A percentile compares a stretch with the other conserved stretches of the same genome.
phyloP scores from a whole-genome alignment of 2,329 filamentous ascomycete species.

The Passalora sequoiae region DNA sequence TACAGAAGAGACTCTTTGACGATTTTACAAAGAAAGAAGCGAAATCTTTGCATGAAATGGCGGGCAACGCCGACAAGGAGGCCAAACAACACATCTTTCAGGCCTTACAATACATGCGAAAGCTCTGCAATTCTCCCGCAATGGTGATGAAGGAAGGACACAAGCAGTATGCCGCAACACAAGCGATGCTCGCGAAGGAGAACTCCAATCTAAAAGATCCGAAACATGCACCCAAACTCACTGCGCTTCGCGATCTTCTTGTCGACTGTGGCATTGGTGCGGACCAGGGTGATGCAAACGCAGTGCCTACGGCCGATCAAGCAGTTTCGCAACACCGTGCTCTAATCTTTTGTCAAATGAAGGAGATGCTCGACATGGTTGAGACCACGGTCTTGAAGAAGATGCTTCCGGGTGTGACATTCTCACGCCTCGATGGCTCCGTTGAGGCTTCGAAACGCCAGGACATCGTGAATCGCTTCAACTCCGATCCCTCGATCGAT shows the following conservation, averaged over 20 bases:
- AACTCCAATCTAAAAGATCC: constrained; percentile 80
- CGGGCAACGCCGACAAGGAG: constrained; percentile 79
- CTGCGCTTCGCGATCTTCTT: constrained; percentile 82
- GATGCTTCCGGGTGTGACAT: constrained; percentile 88
- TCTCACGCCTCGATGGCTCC: constrained; percentile 84
- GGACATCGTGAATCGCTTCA: constrained; percentile 98
- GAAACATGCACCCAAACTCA: constrained; percentile 85
- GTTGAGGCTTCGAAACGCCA: constrained; percentile 92
- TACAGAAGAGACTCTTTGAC: constrained; percentile 92
- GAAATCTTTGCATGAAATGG: constrained; percentile 78
- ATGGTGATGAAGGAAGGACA: constrained; percentile 93
- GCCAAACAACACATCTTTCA: constrained; percentile 99
- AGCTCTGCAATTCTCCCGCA: constrained; percentile 95
- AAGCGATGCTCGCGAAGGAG: constrained; percentile 70
- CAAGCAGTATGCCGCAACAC: constrained; percentile 82
- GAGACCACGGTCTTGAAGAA: constrained; percentile 87
- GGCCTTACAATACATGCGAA: constrained; percentile 97
- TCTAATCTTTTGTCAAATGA: constrained; percentile 98
- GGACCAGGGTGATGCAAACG: constrained; percentile 41
- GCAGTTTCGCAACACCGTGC: constrained; percentile 95
- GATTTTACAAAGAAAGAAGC: constrained; percentile 93
- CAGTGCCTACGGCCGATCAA: constrained; percentile 56
- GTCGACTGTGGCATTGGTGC: constrained; percentile 96
- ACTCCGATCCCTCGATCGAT: constrained; percentile 94
- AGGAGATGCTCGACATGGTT: constrained; percentile 99